A percentile compares a stretch with the other conserved stretches of the same genome.
phyloP scores from a whole-genome alignment of 192 early-diverging fungal species.

The Chytriomyces sp. region DNA sequence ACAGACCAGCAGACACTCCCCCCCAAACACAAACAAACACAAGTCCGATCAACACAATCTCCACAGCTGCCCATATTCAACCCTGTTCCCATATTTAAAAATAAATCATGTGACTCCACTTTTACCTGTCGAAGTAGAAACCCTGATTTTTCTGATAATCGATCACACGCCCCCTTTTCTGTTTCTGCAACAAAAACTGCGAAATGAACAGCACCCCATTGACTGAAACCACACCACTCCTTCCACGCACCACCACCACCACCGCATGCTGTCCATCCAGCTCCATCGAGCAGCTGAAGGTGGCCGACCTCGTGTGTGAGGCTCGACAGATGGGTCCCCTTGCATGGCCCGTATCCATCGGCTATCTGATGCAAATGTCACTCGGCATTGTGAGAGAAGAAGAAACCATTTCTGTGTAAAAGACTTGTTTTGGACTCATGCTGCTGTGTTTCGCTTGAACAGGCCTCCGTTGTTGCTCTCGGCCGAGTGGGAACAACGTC shows the following conservation, averaged over 20 bases:
- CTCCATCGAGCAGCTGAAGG: not conserved
- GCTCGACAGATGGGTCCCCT: not conserved
- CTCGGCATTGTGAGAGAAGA: not conserved
- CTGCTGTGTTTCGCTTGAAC: too few species aligned
- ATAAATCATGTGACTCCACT: too few species aligned
- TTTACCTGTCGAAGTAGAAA: too few species aligned
- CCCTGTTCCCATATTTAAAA: too few species aligned
- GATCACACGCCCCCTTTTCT: too few species aligned
- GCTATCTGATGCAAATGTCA: conserved; percentile 10
- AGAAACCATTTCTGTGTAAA: not conserved
- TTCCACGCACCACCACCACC: not conserved
- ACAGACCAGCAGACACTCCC: too few species aligned
- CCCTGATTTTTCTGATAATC: too few species aligned
- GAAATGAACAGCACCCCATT: too few species aligned
- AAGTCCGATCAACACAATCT: too few species aligned
- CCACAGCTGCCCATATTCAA: too few species aligned
- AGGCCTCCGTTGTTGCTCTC: not conserved
- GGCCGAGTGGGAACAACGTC: conserved; percentile 37
- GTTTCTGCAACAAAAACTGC: too few species aligned
- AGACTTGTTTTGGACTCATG: not conserved
- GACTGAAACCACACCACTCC: not conserved
- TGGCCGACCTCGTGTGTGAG: not conserved
- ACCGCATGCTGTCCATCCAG: not conserved
- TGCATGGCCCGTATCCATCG: conserved; percentile 20
- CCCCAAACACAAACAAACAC: too few species aligned